A percentile compares a stretch with the other conserved stretches of the same genome.
Conservation (phyloP, 2,329 filamentous ascomycete species). For the Coniochaeta prunicola region DNA sequence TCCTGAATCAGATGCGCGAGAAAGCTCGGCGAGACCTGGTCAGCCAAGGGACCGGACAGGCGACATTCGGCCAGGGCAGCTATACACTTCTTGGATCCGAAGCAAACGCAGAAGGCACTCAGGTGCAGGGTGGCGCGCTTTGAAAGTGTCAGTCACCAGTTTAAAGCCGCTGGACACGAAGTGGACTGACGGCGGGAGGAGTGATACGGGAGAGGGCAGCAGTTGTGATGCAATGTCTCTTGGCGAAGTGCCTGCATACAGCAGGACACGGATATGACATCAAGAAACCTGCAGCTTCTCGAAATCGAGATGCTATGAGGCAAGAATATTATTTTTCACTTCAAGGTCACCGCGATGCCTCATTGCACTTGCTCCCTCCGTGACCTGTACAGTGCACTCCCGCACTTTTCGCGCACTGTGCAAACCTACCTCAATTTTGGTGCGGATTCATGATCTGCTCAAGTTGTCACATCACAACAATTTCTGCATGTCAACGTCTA, state of each 20-base stretch:
- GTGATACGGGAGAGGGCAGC: not conserved
- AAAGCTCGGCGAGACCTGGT: slow-evolving; percentile 14
- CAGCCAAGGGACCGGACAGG: slow-evolving; percentile 6
- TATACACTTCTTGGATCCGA: slow-evolving; percentile 11
- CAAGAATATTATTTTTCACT: not conserved
- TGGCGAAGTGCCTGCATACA: no score
- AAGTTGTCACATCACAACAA: not conserved
- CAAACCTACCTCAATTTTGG: not conserved
- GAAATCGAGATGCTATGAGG: not conserved
- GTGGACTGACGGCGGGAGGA: not conserved
- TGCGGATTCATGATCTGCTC: not conserved
- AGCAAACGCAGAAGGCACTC: not conserved
- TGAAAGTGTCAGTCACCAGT: not conserved
- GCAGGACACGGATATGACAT: not conserved
- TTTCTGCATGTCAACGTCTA: no score
- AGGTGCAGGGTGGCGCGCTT: not conserved
- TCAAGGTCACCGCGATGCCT: not conserved
- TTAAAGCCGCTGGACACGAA: not conserved
- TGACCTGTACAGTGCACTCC: not conserved
- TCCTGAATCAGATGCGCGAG: slow-evolving; percentile 23
- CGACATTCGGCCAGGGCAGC: slow-evolving; percentile 10
- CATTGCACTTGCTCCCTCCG: not conserved
- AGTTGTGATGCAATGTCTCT: not conserved
- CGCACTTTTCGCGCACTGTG: not conserved
- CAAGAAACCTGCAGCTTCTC: not conserved